Evolutionary conservation across 164 flowering plant genomes (phyloP).

Genomic region (Echeveria elegans): DNA sequence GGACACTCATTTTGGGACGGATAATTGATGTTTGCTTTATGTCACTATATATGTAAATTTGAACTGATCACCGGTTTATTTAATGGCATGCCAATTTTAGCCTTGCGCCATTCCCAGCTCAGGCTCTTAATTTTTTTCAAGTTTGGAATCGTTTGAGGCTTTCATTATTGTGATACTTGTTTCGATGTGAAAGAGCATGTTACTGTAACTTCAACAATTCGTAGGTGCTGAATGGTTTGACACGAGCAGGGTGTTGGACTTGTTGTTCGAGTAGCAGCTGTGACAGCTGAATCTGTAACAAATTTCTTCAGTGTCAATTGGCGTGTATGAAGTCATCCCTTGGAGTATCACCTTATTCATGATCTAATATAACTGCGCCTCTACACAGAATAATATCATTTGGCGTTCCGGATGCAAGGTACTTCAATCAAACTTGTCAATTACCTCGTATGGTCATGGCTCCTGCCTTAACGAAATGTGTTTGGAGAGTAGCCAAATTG

Average conservation of each 20-base stretch:
- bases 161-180: background rate
- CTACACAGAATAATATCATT: background rate
- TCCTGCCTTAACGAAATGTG: background rate
- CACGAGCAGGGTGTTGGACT: constrained; percentile 55
- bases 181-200: background rate
- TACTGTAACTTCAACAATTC: background rate
- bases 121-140: background rate
- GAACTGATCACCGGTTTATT: background rate
- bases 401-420: background rate
- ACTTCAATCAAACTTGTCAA: background rate
- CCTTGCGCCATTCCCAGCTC: background rate
- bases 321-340: constrained; percentile 54
- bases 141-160: background rate
- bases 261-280: constrained; percentile 63
- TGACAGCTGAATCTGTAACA: constrained; percentile 73
- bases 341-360: constrained; percentile 56
- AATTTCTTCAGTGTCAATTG: constrained; percentile 51
- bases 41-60: background rate
- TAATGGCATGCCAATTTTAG: background rate
- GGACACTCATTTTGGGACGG: too few relatives aligned
- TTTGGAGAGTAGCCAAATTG: background rate
- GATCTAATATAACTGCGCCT: constrained; percentile 8
- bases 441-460: background rate
- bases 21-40: background rate
- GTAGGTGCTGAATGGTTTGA: background rate